phyloP scores from a whole-genome alignment of 1,139 yeast species.

The Candida neerlandica region DNA sequence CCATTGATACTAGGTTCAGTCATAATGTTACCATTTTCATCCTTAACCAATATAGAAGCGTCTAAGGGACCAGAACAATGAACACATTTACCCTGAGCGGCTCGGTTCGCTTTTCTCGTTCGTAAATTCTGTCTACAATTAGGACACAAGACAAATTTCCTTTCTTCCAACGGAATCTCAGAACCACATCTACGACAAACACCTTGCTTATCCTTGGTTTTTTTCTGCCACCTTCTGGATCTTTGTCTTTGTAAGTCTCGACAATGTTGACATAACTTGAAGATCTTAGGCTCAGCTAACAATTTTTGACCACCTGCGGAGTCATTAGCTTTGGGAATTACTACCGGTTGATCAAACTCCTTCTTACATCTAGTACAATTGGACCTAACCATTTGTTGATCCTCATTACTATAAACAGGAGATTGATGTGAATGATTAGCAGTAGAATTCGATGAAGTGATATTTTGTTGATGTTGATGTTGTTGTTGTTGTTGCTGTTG shows the following conservation, averaged over 20 bases:
- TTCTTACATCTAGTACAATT: constrained; percentile 63
- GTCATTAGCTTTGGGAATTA: constrained; percentile 35
- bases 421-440: not conserved
- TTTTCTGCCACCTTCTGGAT: constrained; percentile 64
- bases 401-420: constrained; percentile 5
- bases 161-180: constrained; percentile 51
- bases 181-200: constrained; percentile 68
- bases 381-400: constrained; percentile 22
- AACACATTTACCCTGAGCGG: constrained; percentile 65
- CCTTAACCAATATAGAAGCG: constrained; percentile 35
- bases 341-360: constrained; percentile 50
- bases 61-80: constrained; percentile 68
- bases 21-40: constrained; percentile 11
- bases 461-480: not conserved
- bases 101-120: constrained; percentile 57
- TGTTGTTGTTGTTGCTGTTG: not conserved
- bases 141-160: constrained; percentile 59
- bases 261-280: constrained; percentile 64
- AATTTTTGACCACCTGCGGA: constrained; percentile 24
- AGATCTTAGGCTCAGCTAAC: constrained; percentile 48
- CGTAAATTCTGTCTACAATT: constrained; percentile 58
- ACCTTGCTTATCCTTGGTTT: constrained; percentile 60
- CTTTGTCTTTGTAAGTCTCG: constrained; percentile 64
- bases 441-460: not conserved
- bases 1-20: constrained; percentile 13